Conservation (phyloP, 148 eudicot species). For the Rhododendron molle region DNA sequence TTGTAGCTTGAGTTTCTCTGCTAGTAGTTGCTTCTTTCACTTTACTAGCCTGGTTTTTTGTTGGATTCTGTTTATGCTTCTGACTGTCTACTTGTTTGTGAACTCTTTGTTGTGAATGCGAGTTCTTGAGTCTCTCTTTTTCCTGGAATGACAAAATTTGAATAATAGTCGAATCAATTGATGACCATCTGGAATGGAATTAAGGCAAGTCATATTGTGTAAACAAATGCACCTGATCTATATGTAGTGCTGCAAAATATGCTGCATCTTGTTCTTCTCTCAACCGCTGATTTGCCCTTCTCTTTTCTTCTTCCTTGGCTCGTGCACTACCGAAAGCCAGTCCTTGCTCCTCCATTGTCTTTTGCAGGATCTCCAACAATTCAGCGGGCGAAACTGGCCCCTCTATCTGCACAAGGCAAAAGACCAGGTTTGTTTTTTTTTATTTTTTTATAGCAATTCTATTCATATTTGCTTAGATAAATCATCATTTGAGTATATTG, state of each 20-base stretch:
- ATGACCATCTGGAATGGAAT: not conserved
- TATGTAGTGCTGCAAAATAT: constrained; percentile 64
- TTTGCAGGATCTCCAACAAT: constrained; percentile 69
- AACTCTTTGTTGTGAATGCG: constrained; percentile 21
- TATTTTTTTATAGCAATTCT: not conserved
- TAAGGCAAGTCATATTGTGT: constrained; percentile 1
- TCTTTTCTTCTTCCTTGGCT: constrained; percentile 52
- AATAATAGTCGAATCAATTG: not conserved
- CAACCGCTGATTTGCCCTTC: constrained; percentile 45
- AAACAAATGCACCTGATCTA: constrained; percentile 61
- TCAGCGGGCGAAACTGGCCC: constrained; percentile 87
- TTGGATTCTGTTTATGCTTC: constrained; percentile 23
- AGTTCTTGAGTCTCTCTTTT: constrained; percentile 40
- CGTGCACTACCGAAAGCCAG: constrained; percentile 54
- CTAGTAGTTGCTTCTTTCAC: constrained; percentile 24
- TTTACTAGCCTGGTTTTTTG: constrained; percentile 23
- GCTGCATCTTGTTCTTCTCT: constrained; percentile 93
- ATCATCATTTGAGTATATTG: not conserved
- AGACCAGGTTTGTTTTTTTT: not conserved
- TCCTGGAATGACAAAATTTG: constrained; percentile 34
- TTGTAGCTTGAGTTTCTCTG: constrained; percentile 24
- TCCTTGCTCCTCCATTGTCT: constrained; percentile 81
- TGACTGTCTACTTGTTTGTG: constrained; percentile 28
- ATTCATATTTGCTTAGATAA: not conserved
- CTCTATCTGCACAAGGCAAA: constrained; percentile 48